These are phyloP conservation scores for Phoma sp. DNA, from an alignment of 2,329 filamentous ascomycete genomes.

Conservation along the genomic window DNA sequence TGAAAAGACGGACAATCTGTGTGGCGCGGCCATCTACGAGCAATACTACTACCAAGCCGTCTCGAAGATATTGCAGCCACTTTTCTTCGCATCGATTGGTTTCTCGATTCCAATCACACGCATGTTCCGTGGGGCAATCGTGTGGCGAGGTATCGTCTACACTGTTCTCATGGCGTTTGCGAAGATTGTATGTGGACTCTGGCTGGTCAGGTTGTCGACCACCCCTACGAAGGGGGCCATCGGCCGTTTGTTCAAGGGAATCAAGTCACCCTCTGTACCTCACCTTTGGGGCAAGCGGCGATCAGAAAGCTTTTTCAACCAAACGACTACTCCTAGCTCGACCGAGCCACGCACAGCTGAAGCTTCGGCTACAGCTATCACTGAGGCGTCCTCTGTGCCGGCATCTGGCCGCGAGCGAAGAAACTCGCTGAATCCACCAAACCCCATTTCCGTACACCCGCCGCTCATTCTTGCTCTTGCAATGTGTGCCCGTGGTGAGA, in stretches of 20 bases:
- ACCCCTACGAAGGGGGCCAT: slow-evolving; percentile 16
- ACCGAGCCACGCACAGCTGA: neutral
- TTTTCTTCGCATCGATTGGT: slow-evolving; percentile 79
- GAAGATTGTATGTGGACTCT: slow-evolving; percentile 52
- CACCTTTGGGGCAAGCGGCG: slow-evolving; percentile 33
- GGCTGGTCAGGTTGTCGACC: slow-evolving; percentile 49
- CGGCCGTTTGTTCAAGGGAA: slow-evolving; percentile 14
- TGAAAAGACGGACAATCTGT: slow-evolving; percentile 11
- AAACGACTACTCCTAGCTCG: neutral
- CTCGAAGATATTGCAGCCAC: slow-evolving; percentile 67
- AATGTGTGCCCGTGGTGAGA: slow-evolving; percentile 82
- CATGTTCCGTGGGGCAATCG: slow-evolving; percentile 68
- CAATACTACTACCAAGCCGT: slow-evolving; percentile 57
- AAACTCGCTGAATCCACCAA: slow-evolving; percentile 41
- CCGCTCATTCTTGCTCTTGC: slow-evolving; percentile 69
- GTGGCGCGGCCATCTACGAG: slow-evolving; percentile 51
- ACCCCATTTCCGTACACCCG: slow-evolving; percentile 71
- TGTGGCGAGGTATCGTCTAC: slow-evolving; percentile 80
- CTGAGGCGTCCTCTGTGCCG: neutral
- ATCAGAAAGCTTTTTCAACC: neutral
- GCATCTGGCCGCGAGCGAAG: slow-evolving; percentile 16
- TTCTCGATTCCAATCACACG: slow-evolving; percentile 78
- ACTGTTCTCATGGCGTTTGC: slow-evolving; percentile 71
- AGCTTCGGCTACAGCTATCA: too few relatives aligned
- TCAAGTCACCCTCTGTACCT: slow-evolving; percentile 31